Conservation (phyloP, 345 rosid species). For the Rhodamnia argentea region DNA sequence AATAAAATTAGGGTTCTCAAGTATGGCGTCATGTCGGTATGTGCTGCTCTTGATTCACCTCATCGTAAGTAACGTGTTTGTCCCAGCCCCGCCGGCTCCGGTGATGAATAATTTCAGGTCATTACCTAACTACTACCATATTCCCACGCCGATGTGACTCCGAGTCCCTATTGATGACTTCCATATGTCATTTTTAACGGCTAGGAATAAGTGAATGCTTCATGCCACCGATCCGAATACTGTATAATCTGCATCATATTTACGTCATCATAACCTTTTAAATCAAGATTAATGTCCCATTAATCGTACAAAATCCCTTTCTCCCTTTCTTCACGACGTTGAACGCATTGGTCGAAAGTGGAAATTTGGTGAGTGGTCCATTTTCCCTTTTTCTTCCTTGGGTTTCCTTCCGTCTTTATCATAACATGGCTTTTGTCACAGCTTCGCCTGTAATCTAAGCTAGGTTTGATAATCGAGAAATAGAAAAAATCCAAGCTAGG, state of each 20-base stretch:
- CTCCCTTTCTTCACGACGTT: not conserved
- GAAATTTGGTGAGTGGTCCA: not conserved
- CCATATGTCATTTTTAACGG: not conserved
- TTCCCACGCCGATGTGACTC: too few species aligned
- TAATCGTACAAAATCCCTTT: not conserved
- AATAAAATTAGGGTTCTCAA: too few species aligned
- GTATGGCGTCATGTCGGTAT: too few species aligned
- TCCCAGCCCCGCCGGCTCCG: too few species aligned
- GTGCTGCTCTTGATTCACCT: too few species aligned
- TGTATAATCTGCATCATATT: not conserved
- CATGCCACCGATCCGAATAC: not conserved
- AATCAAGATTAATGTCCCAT: not conserved
- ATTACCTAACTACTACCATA: too few species aligned
- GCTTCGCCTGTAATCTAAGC: not conserved
- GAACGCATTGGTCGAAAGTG: not conserved
- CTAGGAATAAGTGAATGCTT: not conserved
- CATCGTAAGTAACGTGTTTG: too few species aligned
- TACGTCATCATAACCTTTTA: not conserved
- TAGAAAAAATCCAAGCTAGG: not conserved
- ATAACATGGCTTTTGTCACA: not conserved
- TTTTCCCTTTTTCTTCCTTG: not conserved
- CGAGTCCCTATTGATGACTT: too few species aligned
- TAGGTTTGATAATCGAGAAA: not conserved
- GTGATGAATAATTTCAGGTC: too few species aligned
- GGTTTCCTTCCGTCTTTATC: not conserved